Evolutionary conservation across 2,329 filamentous ascomycete species (phyloP).

Genomic region (Arthrinium phaeospermum): DNA sequence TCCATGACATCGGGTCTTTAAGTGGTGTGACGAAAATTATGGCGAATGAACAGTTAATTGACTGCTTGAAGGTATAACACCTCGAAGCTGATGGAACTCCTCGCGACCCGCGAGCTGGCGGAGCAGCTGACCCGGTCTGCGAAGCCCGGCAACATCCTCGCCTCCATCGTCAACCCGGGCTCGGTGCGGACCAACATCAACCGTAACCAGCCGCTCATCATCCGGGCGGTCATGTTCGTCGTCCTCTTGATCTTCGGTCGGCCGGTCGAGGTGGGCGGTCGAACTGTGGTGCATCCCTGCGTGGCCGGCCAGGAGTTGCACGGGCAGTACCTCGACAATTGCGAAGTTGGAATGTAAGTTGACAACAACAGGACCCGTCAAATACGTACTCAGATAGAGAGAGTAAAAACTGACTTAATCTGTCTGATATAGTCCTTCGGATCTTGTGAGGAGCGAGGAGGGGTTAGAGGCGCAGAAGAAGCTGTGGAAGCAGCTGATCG

Average conservation of each 20-base stretch:
- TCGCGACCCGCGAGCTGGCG: slow-evolving; percentile 25
- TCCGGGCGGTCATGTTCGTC: neutral
- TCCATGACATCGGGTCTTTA: too few species aligned
- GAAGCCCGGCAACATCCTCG: slow-evolving; percentile 25
- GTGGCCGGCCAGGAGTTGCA: slow-evolving; percentile 25
- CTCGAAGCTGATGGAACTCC: slow-evolving; percentile 27
- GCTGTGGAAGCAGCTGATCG: neutral
- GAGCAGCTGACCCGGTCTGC: slow-evolving; percentile 18
- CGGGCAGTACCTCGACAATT: slow-evolving; percentile 29
- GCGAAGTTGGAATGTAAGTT: slow-evolving; percentile 25
- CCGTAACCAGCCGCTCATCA: neutral
- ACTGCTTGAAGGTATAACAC: slow-evolving; percentile 23
- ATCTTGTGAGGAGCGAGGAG: slow-evolving; percentile 24
- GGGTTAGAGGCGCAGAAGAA: neutral
- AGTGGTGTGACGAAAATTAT: too few species aligned
- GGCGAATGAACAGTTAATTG: too few species aligned
- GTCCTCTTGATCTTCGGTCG: slow-evolving; percentile 21
- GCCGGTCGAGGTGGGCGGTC: slow-evolving; percentile 24
- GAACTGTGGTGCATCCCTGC: slow-evolving; percentile 27
- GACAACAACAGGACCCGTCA: too few species aligned
- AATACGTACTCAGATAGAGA: neutral
- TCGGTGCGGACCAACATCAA: slow-evolving; percentile 21
- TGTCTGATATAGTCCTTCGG: slow-evolving; percentile 18
- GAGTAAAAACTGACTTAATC: neutral
- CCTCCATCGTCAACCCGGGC: slow-evolving; percentile 25